These are phyloP conservation scores for Paraphaeosphaeria minitans DNA, from an alignment of 2,329 filamentous ascomycete genomes.

Conservation along the genomic window DNA sequence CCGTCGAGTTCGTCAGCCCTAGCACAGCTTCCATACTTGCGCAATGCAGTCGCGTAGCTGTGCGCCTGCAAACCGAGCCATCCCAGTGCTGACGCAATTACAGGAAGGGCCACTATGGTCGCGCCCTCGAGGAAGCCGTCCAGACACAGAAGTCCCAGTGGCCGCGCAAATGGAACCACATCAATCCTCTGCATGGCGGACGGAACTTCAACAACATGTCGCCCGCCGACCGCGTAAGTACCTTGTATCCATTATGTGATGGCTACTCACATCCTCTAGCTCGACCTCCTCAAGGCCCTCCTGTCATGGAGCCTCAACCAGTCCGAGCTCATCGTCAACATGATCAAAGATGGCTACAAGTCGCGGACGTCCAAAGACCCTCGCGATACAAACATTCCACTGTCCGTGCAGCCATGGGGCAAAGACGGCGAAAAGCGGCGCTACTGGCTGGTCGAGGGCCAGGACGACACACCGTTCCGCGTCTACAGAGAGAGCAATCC, in stretches of 20 bases:
- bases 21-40: slow-evolving; percentile 13
- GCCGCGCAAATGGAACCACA: slow-evolving; percentile 80
- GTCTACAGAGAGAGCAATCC: slow-evolving; percentile 94
- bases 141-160: slow-evolving; percentile 85
- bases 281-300: slow-evolving; percentile 80
- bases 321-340: slow-evolving; percentile 78
- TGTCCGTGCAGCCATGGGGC: slow-evolving; percentile 91
- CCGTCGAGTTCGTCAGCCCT: slow-evolving; percentile 81
- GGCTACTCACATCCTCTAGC: slow-evolving; percentile 57
- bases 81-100: slow-evolving; percentile 38
- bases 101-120: slow-evolving; percentile 89
- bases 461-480: slow-evolving; percentile 91
- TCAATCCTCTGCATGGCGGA: slow-evolving; percentile 81
- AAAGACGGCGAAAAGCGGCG: slow-evolving; percentile 86
- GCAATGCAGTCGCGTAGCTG: slow-evolving; percentile 26
- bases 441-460: slow-evolving; percentile 92
- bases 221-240: slow-evolving; percentile 76
- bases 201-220: slow-evolving; percentile 82
- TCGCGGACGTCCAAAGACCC: slow-evolving; percentile 81
- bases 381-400: slow-evolving; percentile 78
- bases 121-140: slow-evolving; percentile 92
- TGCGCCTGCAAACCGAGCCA: neutral
- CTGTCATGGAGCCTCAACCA: slow-evolving; percentile 88
- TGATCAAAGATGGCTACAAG: slow-evolving; percentile 74
- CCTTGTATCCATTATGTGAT: slow-evolving; percentile 1